phyloP scores from a whole-genome alignment of 106 monocot species.

The Dioscorea alata region DNA sequence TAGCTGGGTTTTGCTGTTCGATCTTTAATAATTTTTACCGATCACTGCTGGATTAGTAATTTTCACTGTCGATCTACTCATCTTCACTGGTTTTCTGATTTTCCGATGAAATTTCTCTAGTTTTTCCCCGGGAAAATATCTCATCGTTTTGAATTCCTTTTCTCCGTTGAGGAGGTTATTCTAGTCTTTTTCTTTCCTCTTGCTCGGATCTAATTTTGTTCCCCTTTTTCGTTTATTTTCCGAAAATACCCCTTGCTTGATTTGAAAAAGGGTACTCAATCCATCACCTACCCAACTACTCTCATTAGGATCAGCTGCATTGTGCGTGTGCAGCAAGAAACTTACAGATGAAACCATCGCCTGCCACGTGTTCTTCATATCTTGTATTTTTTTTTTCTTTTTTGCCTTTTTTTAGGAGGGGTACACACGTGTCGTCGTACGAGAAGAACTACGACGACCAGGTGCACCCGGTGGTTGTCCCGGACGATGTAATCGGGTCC shows the following conservation, averaged over 20 bases:
- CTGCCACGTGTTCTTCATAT: neutral
- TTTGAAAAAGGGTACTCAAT: neutral
- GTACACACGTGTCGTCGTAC: constrained; percentile 12
- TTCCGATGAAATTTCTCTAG: too few species aligned
- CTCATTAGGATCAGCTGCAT: neutral
- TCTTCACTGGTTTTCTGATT: too few species aligned
- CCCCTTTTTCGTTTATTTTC: neutral
- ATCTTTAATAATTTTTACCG: too few species aligned
- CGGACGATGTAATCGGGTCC: constrained; percentile 5
- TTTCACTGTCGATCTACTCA: neutral
- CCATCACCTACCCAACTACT: neutral
- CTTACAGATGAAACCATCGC: neutral
- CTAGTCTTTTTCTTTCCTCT: neutral
- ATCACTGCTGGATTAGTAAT: neutral
- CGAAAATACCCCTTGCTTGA: neutral
- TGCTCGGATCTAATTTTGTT: neutral
- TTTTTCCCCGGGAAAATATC: too few species aligned
- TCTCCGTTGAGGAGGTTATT: too few species aligned
- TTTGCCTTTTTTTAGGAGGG: constrained; percentile 2
- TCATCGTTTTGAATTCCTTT: too few species aligned
- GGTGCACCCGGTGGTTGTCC: constrained; percentile 1
- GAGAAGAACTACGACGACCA: constrained; percentile 17
- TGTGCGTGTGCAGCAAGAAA: neutral
- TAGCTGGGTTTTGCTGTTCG: too few species aligned
- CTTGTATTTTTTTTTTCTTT: neutral